Base-by-base conservation (phyloP, 768 basidiomycete genomes). In the Hebeloma cylindrosporum region DNA sequence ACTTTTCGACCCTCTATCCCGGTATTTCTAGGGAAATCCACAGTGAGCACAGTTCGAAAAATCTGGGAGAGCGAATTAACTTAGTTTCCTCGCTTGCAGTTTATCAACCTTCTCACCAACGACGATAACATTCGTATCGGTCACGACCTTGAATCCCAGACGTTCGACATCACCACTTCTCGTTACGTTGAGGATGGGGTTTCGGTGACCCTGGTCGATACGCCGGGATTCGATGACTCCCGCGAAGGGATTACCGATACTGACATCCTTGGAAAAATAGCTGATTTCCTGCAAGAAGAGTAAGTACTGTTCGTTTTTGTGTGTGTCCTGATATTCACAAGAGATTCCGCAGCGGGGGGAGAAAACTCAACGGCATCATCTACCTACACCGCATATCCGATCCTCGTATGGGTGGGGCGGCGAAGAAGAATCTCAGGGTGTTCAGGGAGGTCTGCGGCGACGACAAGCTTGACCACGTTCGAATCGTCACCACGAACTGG, bases 401-500 rank as follows among this genome's bases (percentile, higher is more conserved):
- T 30, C 50, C 61, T 54, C 49, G 67, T 23, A 61, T 72, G 56
- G 68, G 69, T 25, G 72, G 69, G 21, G 64, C 62, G 2, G 66
- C 71, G 22, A 67, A 54, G 32, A 64, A 65, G 50, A 77, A 77
- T 54, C 69, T 75, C 34, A 64, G 60, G 27, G 66, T 77, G 56
- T 77, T 77, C 57, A 63, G 64, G 40, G 64, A 73, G 46, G 63
- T 77, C 13, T 76, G 76, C 52, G 74, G 74, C 14, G 67, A 68
- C n/a, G 59, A 48, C 36, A 64, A 64, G 3, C 67, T 78, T 38
- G 60, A 61, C 22, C 72, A 77, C 50, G 73, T 77, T 29, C 61
- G 68, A 33, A 60, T 77, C 45, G 69, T 71, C 43, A 77, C 76
- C 51, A 76, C 63, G 34, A 71, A 65, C 66, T 75, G 73, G 73